A percentile compares a stretch with the other conserved stretches of the same genome.
These are phyloP conservation scores for Coemansia sp. DNA, from an alignment of 192 early-diverging fungal genomes.

Conservation along the genomic window DNA sequence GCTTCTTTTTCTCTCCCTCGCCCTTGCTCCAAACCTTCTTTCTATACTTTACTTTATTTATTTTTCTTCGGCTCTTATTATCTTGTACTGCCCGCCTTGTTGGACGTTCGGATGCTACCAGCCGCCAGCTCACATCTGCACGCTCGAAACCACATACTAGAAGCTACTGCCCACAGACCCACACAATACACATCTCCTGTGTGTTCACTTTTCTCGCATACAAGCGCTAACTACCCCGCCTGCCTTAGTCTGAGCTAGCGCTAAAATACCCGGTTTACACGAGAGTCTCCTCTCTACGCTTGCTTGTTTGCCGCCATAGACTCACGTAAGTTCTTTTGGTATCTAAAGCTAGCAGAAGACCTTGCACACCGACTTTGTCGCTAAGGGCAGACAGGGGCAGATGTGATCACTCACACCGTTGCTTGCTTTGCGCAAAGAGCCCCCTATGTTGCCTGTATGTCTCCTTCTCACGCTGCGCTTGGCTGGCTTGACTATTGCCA, in stretches of 20 bases:
- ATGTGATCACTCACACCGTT: background rate
- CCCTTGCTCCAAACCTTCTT: background rate
- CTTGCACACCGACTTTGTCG: background rate
- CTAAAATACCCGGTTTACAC: background rate
- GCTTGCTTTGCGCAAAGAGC: background rate
- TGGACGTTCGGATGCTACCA: slow-evolving; percentile 1
- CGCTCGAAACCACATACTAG: background rate
- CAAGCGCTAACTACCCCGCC: background rate
- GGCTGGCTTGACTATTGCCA: background rate
- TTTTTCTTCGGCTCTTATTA: background rate
- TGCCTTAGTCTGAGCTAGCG: background rate
- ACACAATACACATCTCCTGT: background rate
- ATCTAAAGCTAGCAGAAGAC: background rate
- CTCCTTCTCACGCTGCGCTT: background rate
- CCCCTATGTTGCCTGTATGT: background rate
- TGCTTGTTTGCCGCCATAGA: background rate
- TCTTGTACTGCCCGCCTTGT: background rate
- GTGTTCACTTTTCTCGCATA: background rate
- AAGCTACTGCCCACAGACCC: background rate
- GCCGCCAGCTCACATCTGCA: background rate
- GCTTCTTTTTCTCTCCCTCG: background rate
- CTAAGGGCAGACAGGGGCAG: background rate
- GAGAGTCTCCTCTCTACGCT: background rate
- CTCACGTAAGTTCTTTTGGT: background rate
- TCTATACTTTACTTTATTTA: background rate